Evolutionary conservation across 805 yeast genomes (phyloP), one percentile per base, ranked within the genome.

Genomic region (Hanseniaspora taiwanica): DNA sequence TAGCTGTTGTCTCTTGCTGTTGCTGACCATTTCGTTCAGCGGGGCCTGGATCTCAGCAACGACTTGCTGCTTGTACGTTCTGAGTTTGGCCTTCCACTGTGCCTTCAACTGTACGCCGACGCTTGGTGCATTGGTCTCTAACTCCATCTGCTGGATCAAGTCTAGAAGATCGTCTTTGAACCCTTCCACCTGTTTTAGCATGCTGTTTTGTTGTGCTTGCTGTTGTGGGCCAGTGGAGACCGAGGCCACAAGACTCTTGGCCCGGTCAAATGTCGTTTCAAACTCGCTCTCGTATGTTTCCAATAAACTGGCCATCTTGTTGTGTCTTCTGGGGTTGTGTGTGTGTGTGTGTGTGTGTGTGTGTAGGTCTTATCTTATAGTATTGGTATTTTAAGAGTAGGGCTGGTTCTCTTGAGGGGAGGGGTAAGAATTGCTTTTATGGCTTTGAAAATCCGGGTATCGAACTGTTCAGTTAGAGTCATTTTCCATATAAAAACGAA

Each of bases 71-170:
- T 69, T 75, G 59, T 78, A 83, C 27, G 77, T 78, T 47, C 97
- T 76, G 29, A 86, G 63, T 50, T 80, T 80, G 23, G 87, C 65
- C 55, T 87, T 86, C 54, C 71, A 80, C 6, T 72, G 59, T 0
- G 91, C 74, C 46, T 96, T 66, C 45, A 51, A 52, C 24, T 45
- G 48, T n/a, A n/a, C 6, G 50, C 38, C 27, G 47, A 44, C 2
- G 48, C 27, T 45, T 61, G 73, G 44, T 6, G 89, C 78, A n/a
- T 95, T 84, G 25, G 87, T 80, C 56, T 89, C 97, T 33, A 89
- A 68, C 21, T 76, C 76, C 78, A 91, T 78, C 49, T 89, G 94
- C 48, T 87, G 96, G 35, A 85, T 59, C 58, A 76, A 75, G 53
- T 84, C 94, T 7, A 52, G 39, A 9, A 56, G 42, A 33, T 59